Evolutionary conservation across 2,329 filamentous ascomycete genomes (phyloP).

Genomic region (Fusarium subglutinans): DNA sequence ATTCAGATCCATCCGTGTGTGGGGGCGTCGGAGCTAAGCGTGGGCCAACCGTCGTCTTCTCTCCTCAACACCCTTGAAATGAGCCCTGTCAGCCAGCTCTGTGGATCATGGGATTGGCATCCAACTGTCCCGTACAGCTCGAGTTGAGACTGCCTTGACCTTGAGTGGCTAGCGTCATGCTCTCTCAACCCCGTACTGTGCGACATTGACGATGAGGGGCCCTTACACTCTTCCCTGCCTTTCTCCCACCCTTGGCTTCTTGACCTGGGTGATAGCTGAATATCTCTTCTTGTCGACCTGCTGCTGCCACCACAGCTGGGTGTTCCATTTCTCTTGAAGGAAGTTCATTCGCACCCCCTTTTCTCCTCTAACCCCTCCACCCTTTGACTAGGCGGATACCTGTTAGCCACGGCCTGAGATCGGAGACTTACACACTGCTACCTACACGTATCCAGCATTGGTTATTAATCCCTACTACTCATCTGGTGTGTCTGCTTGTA

Average conservation of each 20-base stretch:
- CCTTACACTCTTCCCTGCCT: conserved; percentile 21
- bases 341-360: conserved; percentile 22
- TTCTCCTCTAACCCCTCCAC: conserved; percentile 14
- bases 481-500: conserved; percentile 34
- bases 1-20: conserved; percentile 31
- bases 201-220: conserved; percentile 32
- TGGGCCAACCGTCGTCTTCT: conserved; percentile 31
- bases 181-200: conserved; percentile 38
- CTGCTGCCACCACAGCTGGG: conserved; percentile 28
- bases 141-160: conserved; percentile 38
- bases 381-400: conserved; percentile 24
- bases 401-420: conserved; percentile 33
- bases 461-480: conserved; percentile 40
- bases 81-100: conserved; percentile 39
- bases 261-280: conserved; percentile 33
- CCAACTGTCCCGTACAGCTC: conserved; percentile 19
- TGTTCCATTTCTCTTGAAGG: conserved; percentile 22
- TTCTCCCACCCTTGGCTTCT: conserved; percentile 28
- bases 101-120: conserved; percentile 41
- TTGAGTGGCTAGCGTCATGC: conserved; percentile 38
- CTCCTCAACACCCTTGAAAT: conserved; percentile 33
- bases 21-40: conserved; percentile 36
- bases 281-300: conserved; percentile 39
- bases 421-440: conserved; percentile 34
- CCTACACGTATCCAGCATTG: conserved; percentile 25